Conservation (phyloP, 2,329 filamentous ascomycete genomes). For the Alternaria brassicicola region DNA sequence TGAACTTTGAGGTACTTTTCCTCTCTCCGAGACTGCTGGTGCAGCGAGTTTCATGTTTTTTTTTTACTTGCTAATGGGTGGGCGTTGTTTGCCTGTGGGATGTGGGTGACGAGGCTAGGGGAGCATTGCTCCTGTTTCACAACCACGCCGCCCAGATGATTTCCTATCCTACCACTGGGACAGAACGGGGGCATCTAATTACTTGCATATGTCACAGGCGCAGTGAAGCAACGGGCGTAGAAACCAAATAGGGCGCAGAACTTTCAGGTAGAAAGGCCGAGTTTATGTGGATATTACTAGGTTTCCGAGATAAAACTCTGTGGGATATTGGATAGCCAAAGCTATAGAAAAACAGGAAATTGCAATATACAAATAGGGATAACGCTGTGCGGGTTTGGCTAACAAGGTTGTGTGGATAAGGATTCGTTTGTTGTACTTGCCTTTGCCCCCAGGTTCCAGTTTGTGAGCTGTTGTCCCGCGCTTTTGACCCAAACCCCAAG, state of each 20-base stretch:
- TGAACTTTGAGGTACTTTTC: background rate
- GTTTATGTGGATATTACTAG: background rate
- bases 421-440: background rate
- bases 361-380: background rate
- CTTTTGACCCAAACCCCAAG: background rate
- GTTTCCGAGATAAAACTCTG: background rate
- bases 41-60: background rate
- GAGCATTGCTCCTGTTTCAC: background rate
- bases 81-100: background rate
- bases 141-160: background rate
- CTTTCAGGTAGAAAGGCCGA: background rate
- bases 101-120: background rate
- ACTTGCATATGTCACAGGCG: background rate
- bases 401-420: background rate
- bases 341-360: background rate
- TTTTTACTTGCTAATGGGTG: background rate
- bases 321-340: background rate
- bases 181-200: background rate
- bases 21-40: too few relatives aligned
- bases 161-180: background rate
- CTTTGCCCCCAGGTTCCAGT: background rate
- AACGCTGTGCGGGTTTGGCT: background rate
- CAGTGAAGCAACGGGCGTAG: too few relatives aligned
- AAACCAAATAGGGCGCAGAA: background rate
- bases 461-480: background rate